Evolutionary conservation across 768 basidiomycete genomes (phyloP).

Genomic region (Suillus subalutaceus): DNA sequence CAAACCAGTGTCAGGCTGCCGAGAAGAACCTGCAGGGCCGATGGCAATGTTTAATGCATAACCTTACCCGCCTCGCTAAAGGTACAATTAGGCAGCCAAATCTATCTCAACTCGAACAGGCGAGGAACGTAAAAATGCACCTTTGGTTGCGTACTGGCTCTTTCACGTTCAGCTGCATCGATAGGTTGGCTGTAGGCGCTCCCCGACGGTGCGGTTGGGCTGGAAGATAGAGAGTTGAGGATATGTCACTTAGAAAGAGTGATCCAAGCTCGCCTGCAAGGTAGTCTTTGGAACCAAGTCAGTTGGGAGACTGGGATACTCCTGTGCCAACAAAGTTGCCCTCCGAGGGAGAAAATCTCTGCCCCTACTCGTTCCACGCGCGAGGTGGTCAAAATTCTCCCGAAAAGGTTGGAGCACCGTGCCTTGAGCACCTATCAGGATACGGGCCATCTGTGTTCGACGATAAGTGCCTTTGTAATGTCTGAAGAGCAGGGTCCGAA

Average conservation of each 20-base stretch:
- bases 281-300: conserved; percentile 2
- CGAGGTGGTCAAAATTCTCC: conserved; percentile 1
- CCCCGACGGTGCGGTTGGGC: conserved; percentile 36
- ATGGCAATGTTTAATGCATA: conserved; percentile 25
- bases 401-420: not conserved
- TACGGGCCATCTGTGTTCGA: not conserved
- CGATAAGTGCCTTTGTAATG: not conserved
- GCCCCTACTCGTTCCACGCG: not conserved
- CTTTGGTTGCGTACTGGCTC: conserved; percentile 46
- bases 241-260: not conserved
- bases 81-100: not conserved
- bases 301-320: not conserved
- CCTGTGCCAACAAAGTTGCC: not conserved
- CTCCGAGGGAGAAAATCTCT: not conserved
- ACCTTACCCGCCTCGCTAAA: conserved; percentile 18
- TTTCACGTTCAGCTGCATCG: conserved; percentile 43
- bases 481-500: not conserved
- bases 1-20: conserved; percentile 32
- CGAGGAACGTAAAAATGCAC: conserved; percentile 15
- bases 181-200: conserved; percentile 56
- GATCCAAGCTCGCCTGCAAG: not conserved
- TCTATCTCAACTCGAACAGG: not conserved
- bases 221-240: not conserved
- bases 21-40: conserved; percentile 29
- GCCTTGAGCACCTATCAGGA: conserved; percentile 1